Evolutionary conservation across 495 filamentous ascomycete genomes (phyloP).

Genomic region (Beverwykella pulmonaria): DNA sequence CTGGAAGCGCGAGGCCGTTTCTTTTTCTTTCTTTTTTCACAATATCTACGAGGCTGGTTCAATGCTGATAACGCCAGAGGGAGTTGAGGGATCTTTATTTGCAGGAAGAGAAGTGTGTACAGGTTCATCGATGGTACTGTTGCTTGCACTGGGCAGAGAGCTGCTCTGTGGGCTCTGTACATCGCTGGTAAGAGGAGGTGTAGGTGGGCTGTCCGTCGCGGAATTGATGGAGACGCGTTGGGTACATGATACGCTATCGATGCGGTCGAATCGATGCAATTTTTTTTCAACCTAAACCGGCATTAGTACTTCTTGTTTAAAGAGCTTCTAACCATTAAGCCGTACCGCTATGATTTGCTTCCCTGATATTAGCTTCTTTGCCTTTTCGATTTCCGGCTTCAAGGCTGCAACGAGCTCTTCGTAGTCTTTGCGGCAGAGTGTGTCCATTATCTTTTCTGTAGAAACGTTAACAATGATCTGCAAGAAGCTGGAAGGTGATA

Average conservation of each 20-base stretch:
- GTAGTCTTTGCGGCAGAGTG: slow-evolving; percentile 66
- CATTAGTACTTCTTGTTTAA: neutral
- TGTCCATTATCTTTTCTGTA: slow-evolving; percentile 76
- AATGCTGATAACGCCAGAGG: slow-evolving; percentile 27
- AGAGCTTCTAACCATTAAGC: neutral
- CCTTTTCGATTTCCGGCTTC: slow-evolving; percentile 67
- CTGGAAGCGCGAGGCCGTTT: slow-evolving; percentile 22
- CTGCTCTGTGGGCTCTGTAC: slow-evolving; percentile 67
- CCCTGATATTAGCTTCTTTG: slow-evolving; percentile 74
- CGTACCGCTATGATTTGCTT: slow-evolving; percentile 65
- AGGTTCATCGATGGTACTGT: slow-evolving; percentile 55
- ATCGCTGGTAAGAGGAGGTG: slow-evolving; percentile 62
- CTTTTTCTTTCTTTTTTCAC: neutral
- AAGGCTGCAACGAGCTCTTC: slow-evolving; percentile 70
- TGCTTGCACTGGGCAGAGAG: slow-evolving; percentile 62
- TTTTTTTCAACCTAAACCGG: slow-evolving; percentile 45
- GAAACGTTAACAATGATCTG: slow-evolving; percentile 48
- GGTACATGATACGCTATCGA: slow-evolving; percentile 9
- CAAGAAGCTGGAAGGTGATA: neutral
- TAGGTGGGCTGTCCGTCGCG: slow-evolving; percentile 51
- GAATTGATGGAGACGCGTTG: slow-evolving; percentile 26
- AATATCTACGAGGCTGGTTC: slow-evolving; percentile 26
- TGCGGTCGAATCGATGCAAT: slow-evolving; percentile 42
- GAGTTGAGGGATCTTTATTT: slow-evolving; percentile 24
- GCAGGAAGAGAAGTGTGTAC: slow-evolving; percentile 31